Evolutionary conservation across 176 grass and related monocot genomes (phyloP).

Genomic region (Olyra latifolia): DNA sequence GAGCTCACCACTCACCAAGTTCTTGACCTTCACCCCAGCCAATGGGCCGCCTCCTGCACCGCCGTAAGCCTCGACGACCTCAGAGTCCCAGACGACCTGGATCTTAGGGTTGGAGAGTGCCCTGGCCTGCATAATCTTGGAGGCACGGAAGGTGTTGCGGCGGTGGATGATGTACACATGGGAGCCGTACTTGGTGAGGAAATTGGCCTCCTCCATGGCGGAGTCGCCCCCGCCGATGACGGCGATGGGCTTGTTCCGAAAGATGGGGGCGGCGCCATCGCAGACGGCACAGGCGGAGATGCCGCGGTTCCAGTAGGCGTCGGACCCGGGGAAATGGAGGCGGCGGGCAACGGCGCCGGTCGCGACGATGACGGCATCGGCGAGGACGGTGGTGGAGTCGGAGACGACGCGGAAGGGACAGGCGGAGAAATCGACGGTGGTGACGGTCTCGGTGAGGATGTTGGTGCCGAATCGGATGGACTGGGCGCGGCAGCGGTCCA

Average conservation of each 20-base stretch:
- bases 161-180: conserved; percentile 69
- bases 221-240: conserved; percentile 75
- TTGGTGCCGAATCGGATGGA: conserved; percentile 64
- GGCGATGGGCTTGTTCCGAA: conserved; percentile 77
- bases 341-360: conserved; percentile 84
- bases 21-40: conserved; percentile 78
- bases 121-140: conserved; percentile 94
- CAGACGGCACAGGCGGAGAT: conserved; percentile 83
- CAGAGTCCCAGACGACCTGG: conserved; percentile 78
- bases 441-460: conserved; percentile 81
- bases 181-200: conserved; percentile 78
- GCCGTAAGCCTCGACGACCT: conserved; percentile 83
- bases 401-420: conserved; percentile 69
- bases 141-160: conserved; percentile 64
- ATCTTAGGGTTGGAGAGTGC: conserved; percentile 85
- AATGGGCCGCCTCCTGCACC: conserved; percentile 44
- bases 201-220: conserved; percentile 86
- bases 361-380: conserved; percentile 78
- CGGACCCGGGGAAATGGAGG: conserved; percentile 75
- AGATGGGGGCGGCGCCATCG: conserved; percentile 90
- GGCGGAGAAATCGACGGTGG: conserved; percentile 60
- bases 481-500: conserved; percentile 73
- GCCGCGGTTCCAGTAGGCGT: conserved; percentile 82
- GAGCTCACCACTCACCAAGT: conserved; percentile 57
- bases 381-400: conserved; percentile 61